Evolutionary conservation across 129 eudicot genomes (phyloP).

Genomic region (Artemisia annua): DNA sequence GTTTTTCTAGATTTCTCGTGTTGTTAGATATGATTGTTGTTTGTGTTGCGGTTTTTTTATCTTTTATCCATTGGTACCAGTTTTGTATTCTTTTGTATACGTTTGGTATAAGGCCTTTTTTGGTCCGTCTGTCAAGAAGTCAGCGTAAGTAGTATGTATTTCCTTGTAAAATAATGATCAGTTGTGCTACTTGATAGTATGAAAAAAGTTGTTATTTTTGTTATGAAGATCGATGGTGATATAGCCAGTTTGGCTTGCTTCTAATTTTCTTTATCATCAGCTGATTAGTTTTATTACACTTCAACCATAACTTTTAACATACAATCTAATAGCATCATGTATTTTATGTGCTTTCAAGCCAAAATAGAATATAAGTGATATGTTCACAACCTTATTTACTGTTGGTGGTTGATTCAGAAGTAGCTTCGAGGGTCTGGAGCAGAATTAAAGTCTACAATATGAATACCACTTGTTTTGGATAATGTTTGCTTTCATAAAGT

Average conservation of each 20-base stretch:
- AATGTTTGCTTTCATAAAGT: no score
- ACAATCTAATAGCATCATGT: no score
- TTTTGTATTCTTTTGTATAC: slow-evolving; percentile 37
- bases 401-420: no score
- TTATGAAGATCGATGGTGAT: neutral
- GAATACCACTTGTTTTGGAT: no score
- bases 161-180: slow-evolving; percentile 30
- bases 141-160: slow-evolving; percentile 22
- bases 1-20: slow-evolving; percentile 9
- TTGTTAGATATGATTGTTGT: slow-evolving; percentile 23
- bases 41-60: slow-evolving; percentile 14
- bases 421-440: no score
- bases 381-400: no score
- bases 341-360: no score
- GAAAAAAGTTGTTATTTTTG: neutral
- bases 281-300: neutral
- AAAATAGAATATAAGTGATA: no score
- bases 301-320: no score
- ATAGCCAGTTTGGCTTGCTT: neutral
- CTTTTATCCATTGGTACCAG: slow-evolving; percentile 4
- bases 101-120: slow-evolving; percentile 31
- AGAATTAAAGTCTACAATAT: no score
- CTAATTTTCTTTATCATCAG: neutral
- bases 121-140: slow-evolving; percentile 25
- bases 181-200: neutral